phyloP scores from a whole-genome alignment of 257 asterid genomes.

The Nicotiana sylvestris region DNA sequence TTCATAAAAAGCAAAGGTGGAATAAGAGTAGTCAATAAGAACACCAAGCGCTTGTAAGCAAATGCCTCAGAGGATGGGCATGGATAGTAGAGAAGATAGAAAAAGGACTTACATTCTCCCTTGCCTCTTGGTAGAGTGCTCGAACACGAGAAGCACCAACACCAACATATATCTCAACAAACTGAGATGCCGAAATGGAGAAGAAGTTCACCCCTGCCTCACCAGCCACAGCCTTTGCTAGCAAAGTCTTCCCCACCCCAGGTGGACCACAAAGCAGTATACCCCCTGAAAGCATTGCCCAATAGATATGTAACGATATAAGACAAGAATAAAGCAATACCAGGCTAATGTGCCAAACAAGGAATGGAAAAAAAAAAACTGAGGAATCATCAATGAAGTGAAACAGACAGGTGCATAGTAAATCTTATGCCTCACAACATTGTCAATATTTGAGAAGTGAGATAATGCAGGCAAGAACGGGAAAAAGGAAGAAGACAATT shows the following conservation, averaged over 20 bases:
- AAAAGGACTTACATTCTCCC: slow-evolving; percentile 60
- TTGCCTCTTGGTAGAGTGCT: slow-evolving; percentile 97
- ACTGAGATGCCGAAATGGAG: slow-evolving; percentile 98
- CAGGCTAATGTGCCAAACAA: slow-evolving; percentile 5
- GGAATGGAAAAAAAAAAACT: neutral
- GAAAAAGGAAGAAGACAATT: neutral
- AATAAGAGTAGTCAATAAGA: neutral
- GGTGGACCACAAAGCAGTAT: slow-evolving; percentile 99
- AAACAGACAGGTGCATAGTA: neutral
- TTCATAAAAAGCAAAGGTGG: neutral
- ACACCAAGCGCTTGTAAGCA: neutral
- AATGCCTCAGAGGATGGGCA: slow-evolving; percentile 2
- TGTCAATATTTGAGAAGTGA: neutral
- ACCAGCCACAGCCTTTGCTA: slow-evolving; percentile 98
- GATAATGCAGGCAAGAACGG: neutral
- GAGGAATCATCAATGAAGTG: neutral
- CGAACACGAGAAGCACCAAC: slow-evolving; percentile 99
- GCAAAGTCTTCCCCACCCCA: slow-evolving; percentile 95
- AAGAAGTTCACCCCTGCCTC: slow-evolving; percentile 99
- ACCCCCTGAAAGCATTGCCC: slow-evolving; percentile 58
- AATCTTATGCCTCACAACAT: neutral
- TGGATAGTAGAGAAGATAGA: slow-evolving; percentile 2
- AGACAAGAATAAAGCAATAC: neutral
- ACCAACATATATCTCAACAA: slow-evolving; percentile 94
- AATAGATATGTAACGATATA: slow-evolving; percentile 12